These are phyloP conservation scores for Alopecurus myosuroides DNA, from an alignment of 176 grass and related monocot species.

Conservation along the genomic window DNA sequence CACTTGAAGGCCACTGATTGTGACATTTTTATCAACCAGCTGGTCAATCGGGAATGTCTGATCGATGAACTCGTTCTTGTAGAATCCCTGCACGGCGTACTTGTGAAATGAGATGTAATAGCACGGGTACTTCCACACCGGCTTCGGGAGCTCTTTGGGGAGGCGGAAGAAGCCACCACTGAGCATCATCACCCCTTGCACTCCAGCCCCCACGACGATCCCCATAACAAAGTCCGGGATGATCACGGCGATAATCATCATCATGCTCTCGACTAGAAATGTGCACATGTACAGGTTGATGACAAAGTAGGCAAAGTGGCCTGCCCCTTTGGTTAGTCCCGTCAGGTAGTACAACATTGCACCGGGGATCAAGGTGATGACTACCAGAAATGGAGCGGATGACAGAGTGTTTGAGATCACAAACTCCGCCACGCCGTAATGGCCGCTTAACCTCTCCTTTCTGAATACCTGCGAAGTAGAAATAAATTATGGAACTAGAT, in stretches of 20 bases:
- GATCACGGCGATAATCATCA: slow-evolving; percentile 31
- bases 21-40: neutral
- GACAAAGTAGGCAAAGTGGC: slow-evolving; percentile 30
- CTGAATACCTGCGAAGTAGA: slow-evolving; percentile 32
- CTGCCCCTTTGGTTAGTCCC: slow-evolving; percentile 1
- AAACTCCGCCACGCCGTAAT: slow-evolving; percentile 42
- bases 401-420: slow-evolving; percentile 44
- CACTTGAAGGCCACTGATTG: slow-evolving; percentile 24
- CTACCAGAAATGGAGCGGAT: slow-evolving; percentile 22
- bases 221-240: slow-evolving; percentile 50
- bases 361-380: slow-evolving; percentile 5
- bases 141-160: slow-evolving; percentile 39
- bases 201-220: slow-evolving; percentile 27
- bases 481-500: neutral
- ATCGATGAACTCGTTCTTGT: slow-evolving; percentile 50
- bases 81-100: slow-evolving; percentile 33
- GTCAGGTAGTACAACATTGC: slow-evolving; percentile 35
- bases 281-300: slow-evolving; percentile 3
- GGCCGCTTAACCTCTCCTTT: slow-evolving; percentile 44
- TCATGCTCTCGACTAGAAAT: slow-evolving; percentile 30
- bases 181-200: slow-evolving; percentile 41
- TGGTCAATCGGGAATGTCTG: slow-evolving; percentile 21
- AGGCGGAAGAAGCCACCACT: slow-evolving; percentile 36
- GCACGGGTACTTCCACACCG: slow-evolving; percentile 40
- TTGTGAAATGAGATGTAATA: slow-evolving; percentile 54